Conservation (phyloP, 371 early-diverging fungal species). For the Umbelopsis sp. region DNA sequence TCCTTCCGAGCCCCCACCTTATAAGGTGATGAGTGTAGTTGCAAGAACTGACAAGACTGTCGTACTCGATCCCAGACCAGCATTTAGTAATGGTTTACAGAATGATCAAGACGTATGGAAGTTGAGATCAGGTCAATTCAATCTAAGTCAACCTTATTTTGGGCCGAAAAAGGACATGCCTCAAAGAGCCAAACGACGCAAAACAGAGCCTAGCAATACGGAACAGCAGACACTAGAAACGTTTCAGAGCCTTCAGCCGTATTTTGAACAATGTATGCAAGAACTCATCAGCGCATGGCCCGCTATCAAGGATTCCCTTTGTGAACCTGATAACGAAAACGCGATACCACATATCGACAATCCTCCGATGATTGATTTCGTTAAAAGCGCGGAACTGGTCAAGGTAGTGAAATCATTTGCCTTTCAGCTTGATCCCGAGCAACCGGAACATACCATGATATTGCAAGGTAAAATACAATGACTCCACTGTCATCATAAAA, state of each 20-base stretch:
- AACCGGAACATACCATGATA: conserved; percentile 20
- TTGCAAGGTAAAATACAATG: conserved; percentile 37
- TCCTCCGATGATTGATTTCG: background rate
- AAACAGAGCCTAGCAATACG: conserved; percentile 21
- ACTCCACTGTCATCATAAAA: conserved; percentile 8
- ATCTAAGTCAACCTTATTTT: conserved; percentile 41
- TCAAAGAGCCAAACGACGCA: conserved; percentile 21
- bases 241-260: conserved; percentile 28
- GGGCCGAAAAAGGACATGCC: conserved; percentile 17
- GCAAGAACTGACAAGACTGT: conserved; percentile 1
- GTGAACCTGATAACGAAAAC: background rate
- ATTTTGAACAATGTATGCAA: conserved; percentile 23
- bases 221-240: conserved; percentile 35
- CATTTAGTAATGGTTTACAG: conserved; percentile 9
- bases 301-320: conserved; percentile 12
- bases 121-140: conserved; percentile 37
- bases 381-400: conserved; percentile 23
- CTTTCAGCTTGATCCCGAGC: conserved; percentile 8
- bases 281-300: conserved; percentile 19
- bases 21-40: conserved; percentile 13
- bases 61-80: conserved; percentile 1
- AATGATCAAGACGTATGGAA: conserved; percentile 22
- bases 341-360: background rate
- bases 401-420: conserved; percentile 12
- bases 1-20: background rate